Evolutionary conservation across 2,329 filamentous ascomycete species (phyloP), one percentile per base, ranked within the genome.

Genomic region (Paecilomyces fulvus): DNA sequence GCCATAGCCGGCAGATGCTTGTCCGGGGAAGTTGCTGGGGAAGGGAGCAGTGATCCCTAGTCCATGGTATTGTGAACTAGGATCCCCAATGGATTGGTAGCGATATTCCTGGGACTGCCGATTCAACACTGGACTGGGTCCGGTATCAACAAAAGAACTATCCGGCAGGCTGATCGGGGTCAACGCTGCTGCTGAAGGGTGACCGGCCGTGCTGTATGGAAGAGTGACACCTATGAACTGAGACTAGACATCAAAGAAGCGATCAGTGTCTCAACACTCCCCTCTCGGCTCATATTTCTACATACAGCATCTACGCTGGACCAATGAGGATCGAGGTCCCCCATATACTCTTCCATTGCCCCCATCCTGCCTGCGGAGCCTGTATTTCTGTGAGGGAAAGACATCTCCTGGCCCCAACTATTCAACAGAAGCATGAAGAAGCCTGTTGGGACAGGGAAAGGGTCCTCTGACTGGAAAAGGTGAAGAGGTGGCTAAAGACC

Each of bases 101-200:
- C 65, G 65, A 51, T 69, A 71, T 14, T 73, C 73, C 57, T 68
- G 71, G 14, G 70, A 72, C 37, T 70, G 70, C 52, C 71, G 67
- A 55, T 67, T 72, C 55, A 73, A 58, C 12, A 65, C 67, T 30
- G 73, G 70, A 52, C 70, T 74, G 3, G 68, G 65, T 52, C 64
- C 61, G 14, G 65, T 53, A 53, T 66, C 63, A 23, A 60, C 56
- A 55, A 71, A 70, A 31, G 68, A 65, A 60, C 56, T 69, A 56
- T 73, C 71, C 2, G 70, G 65, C 12, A 75, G 65, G 55, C 73
- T 74, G 60, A 73, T 68, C 30, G 73, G 72, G 3, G 73, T 75
- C 46, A 73, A 60, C 49, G 72, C 64, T 54, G 63, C 59, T 17
- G 59, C 55, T 43, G 68, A 56, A 56, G 64, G 65, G 49, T 67